Conservation (phyloP, 2,329 filamentous ascomycete species). For the Alternaria sp. region DNA sequence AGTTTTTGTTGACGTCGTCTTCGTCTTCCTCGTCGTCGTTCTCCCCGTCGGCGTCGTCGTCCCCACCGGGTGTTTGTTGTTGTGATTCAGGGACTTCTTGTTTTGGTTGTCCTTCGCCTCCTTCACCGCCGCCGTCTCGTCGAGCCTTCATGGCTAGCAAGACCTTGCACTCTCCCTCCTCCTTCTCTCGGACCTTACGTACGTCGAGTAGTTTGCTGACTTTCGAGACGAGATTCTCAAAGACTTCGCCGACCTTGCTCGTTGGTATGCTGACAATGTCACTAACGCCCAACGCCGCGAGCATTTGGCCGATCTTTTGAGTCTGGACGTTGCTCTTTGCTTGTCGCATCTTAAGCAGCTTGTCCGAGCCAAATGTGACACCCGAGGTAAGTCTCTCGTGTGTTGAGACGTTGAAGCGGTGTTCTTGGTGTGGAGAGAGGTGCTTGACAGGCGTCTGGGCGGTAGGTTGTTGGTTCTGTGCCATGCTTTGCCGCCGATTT, state of each 20-base stretch:
- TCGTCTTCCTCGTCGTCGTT: slow-evolving; percentile 16
- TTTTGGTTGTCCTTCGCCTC: slow-evolving; percentile 19
- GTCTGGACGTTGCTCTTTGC: slow-evolving; percentile 80
- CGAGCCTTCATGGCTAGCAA: slow-evolving; percentile 47
- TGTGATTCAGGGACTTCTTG: slow-evolving; percentile 27
- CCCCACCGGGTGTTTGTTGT: slow-evolving; percentile 27
- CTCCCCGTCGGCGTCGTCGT: slow-evolving; percentile 25
- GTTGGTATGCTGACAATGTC: slow-evolving; percentile 76
- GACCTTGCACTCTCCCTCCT: slow-evolving; percentile 67
- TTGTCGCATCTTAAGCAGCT: slow-evolving; percentile 77
- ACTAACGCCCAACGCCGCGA: slow-evolving; percentile 74
- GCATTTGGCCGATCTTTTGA: slow-evolving; percentile 73
- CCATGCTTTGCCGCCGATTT: slow-evolving; percentile 46
- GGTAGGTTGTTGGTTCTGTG: slow-evolving; percentile 40
- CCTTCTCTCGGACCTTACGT: slow-evolving; percentile 76
- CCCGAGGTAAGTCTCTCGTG: slow-evolving; percentile 86
- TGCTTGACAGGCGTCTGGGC: slow-evolving; percentile 49
- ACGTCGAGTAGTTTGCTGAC: slow-evolving; percentile 74
- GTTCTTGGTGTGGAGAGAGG: slow-evolving; percentile 76
- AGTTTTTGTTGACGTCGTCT: slow-evolving; percentile 22
- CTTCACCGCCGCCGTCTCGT: slow-evolving; percentile 15
- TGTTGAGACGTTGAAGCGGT: slow-evolving; percentile 81
- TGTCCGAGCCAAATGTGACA: slow-evolving; percentile 87
- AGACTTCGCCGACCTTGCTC: slow-evolving; percentile 71
- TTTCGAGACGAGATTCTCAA: slow-evolving; percentile 71